Base-by-base conservation (phyloP, 192 early-diverging fungal species). In the Dissophora globulifera region DNA sequence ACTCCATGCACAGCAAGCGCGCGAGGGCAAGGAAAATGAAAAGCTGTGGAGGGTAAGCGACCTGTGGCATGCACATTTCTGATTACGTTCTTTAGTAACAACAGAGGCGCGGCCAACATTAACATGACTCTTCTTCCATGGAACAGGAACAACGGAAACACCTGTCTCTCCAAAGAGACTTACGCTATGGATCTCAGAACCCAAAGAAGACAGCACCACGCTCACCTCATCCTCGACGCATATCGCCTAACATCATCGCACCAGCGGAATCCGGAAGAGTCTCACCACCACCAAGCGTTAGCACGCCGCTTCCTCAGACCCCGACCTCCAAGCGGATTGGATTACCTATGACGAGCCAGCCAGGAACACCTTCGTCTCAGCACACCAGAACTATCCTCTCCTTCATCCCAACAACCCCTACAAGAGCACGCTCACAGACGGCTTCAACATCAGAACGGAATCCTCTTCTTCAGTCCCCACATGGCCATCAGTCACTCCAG, bases 11-110 rank as follows among this genome's bases (percentile, higher is more conserved):
- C 57, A 66, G 30, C 25, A 61, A 31, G 72, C 72, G 0, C 50
- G 72, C 2, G 72, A 76, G 41, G 63, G 63, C 57, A 61, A 67
- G 26, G 58, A 67, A 20, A 66, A 67, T 46, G 72, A 76, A 43
- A 67, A 61, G 45, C 60, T 46, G 3, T 30, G 53, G 26, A 62
- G 69, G 59, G 72, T 67, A 67, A 49, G 71, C 1, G 17, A 2
- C 10, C 26, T 26, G 3, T 30, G 27, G 48, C 27, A 26, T 55
- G 15, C 38, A 26, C 16, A n/a, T 16, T n/a, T 13, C 3, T 30
- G 6, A 4, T 3, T 22, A 47, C n/a, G n/a, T n/a, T n/a, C n/a
- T n/a, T n/a, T n/a, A n/a, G n/a, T n/a, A n/a, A n/a, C n/a, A n/a
- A n/a, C n/a, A n/a, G n/a, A n/a, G n/a, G n/a, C n/a, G n/a, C n/a